These are phyloP conservation scores for Emmonsiellopsis sp. DNA, from an alignment of 2,329 filamentous ascomycete species.

Conservation along the genomic window DNA sequence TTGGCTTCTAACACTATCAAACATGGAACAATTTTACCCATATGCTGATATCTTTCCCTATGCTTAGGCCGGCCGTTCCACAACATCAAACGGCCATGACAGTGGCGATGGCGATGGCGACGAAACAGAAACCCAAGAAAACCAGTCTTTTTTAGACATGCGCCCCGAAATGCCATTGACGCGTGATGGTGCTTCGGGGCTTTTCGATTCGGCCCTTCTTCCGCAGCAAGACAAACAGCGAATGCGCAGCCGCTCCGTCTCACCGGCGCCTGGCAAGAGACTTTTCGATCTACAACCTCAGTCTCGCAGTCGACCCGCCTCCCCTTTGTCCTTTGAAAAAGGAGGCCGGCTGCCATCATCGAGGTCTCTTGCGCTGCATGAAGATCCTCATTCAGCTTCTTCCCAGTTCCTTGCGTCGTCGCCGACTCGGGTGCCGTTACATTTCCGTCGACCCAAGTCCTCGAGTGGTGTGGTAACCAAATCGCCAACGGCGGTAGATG, in stretches of 20 bases:
- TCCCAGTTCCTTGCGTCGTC: conserved; percentile 23
- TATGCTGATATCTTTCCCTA: conserved; percentile 9
- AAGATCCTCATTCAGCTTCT: no score
- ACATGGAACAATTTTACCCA: not conserved
- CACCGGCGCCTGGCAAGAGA: conserved; percentile 22
- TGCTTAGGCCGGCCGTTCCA: conserved; percentile 16
- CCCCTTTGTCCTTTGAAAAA: conserved; percentile 15
- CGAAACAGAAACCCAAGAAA: conserved; percentile 26
- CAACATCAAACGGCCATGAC: conserved; percentile 2
- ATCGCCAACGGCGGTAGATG: conserved; percentile 22
- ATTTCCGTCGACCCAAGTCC: conserved; percentile 44
- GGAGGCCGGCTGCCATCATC: no score
- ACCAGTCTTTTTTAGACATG: conserved; percentile 55
- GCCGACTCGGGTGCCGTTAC: conserved; percentile 48
- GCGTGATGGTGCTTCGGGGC: conserved; percentile 40
- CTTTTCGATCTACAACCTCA: conserved; percentile 19
- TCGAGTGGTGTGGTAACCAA: conserved; percentile 29
- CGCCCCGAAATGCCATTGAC: conserved; percentile 50
- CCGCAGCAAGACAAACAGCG: not conserved
- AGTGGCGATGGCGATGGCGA: conserved; percentile 12
- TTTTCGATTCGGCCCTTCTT: conserved; percentile 8
- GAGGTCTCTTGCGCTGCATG: no score
- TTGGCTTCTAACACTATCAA: not conserved
- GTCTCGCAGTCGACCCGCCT: conserved; percentile 27
- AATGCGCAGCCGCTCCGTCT: conserved; percentile 26